These are phyloP conservation scores for Boletellus ananiceps DNA, from an alignment of 768 basidiomycete species.

Conservation along the genomic window DNA sequence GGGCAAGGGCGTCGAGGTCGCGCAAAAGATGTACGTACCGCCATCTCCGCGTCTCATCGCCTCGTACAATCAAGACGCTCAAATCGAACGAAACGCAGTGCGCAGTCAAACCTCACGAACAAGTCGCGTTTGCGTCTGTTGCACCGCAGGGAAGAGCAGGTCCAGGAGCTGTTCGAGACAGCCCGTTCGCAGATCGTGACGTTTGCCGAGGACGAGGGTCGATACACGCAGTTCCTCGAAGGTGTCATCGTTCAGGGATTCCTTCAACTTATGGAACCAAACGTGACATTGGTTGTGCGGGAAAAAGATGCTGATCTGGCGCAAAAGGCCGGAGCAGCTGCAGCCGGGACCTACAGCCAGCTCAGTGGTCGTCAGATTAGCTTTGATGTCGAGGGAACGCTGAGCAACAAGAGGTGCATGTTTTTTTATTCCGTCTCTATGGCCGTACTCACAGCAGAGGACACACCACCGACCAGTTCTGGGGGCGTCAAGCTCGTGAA, in stretches of 20 bases:
- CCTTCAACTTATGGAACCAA: slow-evolving; percentile 75
- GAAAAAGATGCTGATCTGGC: slow-evolving; percentile 60
- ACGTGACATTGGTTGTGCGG: slow-evolving; percentile 62
- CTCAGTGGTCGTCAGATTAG: slow-evolving; percentile 67
- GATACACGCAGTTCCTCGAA: slow-evolving; percentile 80
- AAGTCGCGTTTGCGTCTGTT: slow-evolving; percentile 89
- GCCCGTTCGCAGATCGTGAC: slow-evolving; percentile 60
- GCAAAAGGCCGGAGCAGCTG: slow-evolving; percentile 59
- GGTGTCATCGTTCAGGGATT: slow-evolving; percentile 82
- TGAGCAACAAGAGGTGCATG: slow-evolving; percentile 65
- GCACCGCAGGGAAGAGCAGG: slow-evolving; percentile 85
- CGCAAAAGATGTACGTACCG: slow-evolving; percentile 86
- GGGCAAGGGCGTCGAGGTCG: slow-evolving; percentile 86
- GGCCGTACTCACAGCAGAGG: not conserved
- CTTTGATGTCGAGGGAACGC: slow-evolving; percentile 53
- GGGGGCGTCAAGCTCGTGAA: slow-evolving; percentile 81
- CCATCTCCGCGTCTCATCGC: not conserved
- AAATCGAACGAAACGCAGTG: slow-evolving; percentile 41
- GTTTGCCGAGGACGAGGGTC: slow-evolving; percentile 58
- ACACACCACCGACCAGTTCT: slow-evolving; percentile 42
- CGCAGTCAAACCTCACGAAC: slow-evolving; percentile 95
- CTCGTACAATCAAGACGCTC: not conserved
- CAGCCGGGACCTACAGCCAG: slow-evolving; percentile 64
- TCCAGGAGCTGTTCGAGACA: slow-evolving; percentile 81
- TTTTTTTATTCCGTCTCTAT: slow-evolving; percentile 3